phyloP scores from a whole-genome alignment of 306 rosid species.

The Vicia sativa region DNA sequence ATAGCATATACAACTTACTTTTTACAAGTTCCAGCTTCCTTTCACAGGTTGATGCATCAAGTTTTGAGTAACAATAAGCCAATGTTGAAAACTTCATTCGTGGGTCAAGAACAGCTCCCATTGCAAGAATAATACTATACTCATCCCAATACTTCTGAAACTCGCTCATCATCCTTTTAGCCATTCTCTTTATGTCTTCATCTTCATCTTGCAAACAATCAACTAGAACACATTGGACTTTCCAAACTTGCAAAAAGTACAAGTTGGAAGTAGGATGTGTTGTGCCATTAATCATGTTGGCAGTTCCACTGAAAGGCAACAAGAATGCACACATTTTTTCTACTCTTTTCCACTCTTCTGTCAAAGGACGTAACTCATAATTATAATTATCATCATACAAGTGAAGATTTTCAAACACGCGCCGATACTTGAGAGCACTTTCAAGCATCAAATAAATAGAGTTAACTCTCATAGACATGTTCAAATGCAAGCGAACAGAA shows the following conservation, averaged over 20 bases:
- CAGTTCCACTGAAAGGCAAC: not conserved
- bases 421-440: not conserved
- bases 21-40: not conserved
- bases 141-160: conserved; percentile 5
- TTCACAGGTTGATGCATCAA: conserved; percentile 6
- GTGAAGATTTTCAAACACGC: not conserved
- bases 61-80: conserved; percentile 7
- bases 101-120: conserved; percentile 21
- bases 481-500: not conserved
- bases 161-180: conserved; percentile 8
- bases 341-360: not conserved
- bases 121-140: conserved; percentile 10
- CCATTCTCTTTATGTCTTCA: conserved; percentile 6
- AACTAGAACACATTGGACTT: conserved; percentile 9
- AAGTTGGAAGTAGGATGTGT: conserved; percentile 19
- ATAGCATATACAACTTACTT: not conserved
- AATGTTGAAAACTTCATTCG: conserved; percentile 7
- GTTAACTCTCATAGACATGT: not conserved
- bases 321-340: not conserved
- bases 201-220: conserved; percentile 4
- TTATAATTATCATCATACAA: not conserved
- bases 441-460: not conserved
- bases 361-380: not conserved
- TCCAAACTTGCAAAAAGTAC: conserved; percentile 26
- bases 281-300: not conserved